These are phyloP conservation scores for Euphrasia confusa DNA, from an alignment of 257 asterid genomes.

Conservation along the genomic window DNA sequence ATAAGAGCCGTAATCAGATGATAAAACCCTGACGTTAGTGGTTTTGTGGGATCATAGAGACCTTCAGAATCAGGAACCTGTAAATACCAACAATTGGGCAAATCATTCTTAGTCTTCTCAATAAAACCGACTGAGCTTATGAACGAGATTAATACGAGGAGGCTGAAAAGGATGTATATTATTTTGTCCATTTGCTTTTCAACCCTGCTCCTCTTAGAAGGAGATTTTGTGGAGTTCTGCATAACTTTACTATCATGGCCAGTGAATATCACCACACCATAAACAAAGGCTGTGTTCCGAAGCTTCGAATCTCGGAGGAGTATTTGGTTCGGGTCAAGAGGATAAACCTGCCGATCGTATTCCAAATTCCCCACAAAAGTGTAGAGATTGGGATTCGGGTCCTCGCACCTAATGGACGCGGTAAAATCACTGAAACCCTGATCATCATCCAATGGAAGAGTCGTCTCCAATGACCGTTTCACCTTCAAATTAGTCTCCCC, in stretches of 20 bases:
- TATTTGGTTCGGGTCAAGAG: neutral
- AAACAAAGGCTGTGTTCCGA: neutral
- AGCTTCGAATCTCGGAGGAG: conserved; percentile 1
- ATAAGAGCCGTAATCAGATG: neutral
- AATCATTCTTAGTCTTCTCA: neutral
- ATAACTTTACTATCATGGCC: conserved; percentile 3
- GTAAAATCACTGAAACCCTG: conserved; percentile 50
- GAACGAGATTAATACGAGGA: neutral
- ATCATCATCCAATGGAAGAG: conserved; percentile 54
- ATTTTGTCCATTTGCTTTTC: neutral
- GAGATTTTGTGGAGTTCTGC: conserved; percentile 1
- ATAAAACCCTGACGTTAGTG: conserved; percentile 54
- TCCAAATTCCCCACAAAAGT: conserved; percentile 67
- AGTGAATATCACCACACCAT: conserved; percentile 5
- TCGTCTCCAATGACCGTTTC: conserved; percentile 59
- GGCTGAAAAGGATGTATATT: conserved; percentile 7
- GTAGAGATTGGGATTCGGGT: conserved; percentile 80
- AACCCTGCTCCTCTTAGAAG: neutral
- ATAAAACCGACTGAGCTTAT: conserved; percentile 55
- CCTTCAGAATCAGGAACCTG: conserved; percentile 40
- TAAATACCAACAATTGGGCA: conserved; percentile 55
- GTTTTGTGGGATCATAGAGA: conserved; percentile 47
- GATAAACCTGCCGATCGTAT: conserved; percentile 46
- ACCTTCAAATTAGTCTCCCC: conserved; percentile 84
- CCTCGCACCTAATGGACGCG: conserved; percentile 66